These are phyloP conservation scores for Backusella tarrabulga DNA, from an alignment of 192 early-diverging fungal species.

Conservation along the genomic window DNA sequence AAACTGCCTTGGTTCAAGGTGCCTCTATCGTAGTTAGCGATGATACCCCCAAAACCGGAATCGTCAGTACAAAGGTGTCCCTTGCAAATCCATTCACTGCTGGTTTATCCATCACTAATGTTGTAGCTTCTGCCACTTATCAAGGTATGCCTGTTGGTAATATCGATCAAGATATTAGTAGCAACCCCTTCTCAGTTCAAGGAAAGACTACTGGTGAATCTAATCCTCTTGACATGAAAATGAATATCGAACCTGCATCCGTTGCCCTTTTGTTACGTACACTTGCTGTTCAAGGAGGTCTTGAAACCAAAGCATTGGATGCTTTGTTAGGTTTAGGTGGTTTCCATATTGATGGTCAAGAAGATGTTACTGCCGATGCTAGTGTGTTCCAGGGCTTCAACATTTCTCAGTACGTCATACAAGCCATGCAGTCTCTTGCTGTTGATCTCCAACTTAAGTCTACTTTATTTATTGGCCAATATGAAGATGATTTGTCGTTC, in stretches of 20 bases:
- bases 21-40: constrained; percentile 40
- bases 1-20: constrained; percentile 38
- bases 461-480: constrained; percentile 48
- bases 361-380: constrained; percentile 10
- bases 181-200: constrained; percentile 32
- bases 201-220: constrained; percentile 40
- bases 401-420: constrained; percentile 40
- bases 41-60: constrained; percentile 38
- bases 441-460: constrained; percentile 48
- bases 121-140: constrained; percentile 43
- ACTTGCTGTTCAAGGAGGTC: constrained; percentile 38
- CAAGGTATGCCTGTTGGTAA: constrained; percentile 39
- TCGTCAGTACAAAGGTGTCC: constrained; percentile 41
- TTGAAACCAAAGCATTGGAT: constrained; percentile 44
- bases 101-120: constrained; percentile 40
- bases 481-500: constrained; percentile 39
- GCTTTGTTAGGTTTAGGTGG: constrained; percentile 41
- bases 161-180: constrained; percentile 46
- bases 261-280: constrained; percentile 43
- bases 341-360: constrained; percentile 27
- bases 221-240: constrained; percentile 37
- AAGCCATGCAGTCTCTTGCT: constrained; percentile 45
- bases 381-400: constrained; percentile 45
- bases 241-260: constrained; percentile 49
- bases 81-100: constrained; percentile 54